These are phyloP conservation scores for Thielaviopsis euricoi DNA, from an alignment of 2,329 filamentous ascomycete species.

Conservation along the genomic window DNA sequence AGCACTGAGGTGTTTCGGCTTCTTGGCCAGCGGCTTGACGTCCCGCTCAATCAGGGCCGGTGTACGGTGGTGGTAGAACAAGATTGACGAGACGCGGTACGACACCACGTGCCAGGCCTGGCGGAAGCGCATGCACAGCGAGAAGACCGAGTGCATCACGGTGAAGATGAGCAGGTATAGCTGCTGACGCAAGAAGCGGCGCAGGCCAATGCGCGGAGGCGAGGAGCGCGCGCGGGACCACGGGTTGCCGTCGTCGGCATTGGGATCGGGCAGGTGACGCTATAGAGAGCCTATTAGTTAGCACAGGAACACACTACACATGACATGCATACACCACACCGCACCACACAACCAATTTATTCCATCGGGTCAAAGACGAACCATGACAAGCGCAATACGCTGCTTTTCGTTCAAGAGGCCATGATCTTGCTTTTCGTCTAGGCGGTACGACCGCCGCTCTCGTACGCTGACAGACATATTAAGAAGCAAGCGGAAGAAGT, in stretches of 20 bases:
- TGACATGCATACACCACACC: neutral
- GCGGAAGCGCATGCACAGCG: conserved; percentile 68
- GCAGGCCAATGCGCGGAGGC: conserved; percentile 34
- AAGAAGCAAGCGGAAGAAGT: neutral
- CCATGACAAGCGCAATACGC: conserved; percentile 13
- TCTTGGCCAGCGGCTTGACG: conserved; percentile 52
- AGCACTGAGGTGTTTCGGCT: conserved; percentile 78
- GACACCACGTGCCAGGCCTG: conserved; percentile 63
- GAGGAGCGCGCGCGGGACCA: conserved; percentile 17
- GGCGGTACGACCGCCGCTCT: conserved; percentile 24
- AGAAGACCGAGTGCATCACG: conserved; percentile 66
- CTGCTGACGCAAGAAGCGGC: conserved; percentile 43
- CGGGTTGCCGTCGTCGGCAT: conserved; percentile 20
- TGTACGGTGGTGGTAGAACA: conserved; percentile 91
- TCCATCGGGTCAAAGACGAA: conserved; percentile 5
- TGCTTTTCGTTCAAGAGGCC: conserved; percentile 21
- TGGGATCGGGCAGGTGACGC: conserved; percentile 14
- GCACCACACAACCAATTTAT: neutral
- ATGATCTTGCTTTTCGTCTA: conserved; percentile 22
- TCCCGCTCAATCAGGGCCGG: conserved; percentile 85
- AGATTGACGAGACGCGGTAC: conserved; percentile 62
- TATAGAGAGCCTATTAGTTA: conserved; percentile 1
- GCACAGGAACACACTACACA: conserved; percentile 3
- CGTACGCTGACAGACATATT: conserved; percentile 18
- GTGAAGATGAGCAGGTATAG: conserved; percentile 52